Evolutionary conservation across 2,329 filamentous ascomycete genomes (phyloP), one percentile per base, ranked within the genome.

Genomic region (Penicillium sp.): DNA sequence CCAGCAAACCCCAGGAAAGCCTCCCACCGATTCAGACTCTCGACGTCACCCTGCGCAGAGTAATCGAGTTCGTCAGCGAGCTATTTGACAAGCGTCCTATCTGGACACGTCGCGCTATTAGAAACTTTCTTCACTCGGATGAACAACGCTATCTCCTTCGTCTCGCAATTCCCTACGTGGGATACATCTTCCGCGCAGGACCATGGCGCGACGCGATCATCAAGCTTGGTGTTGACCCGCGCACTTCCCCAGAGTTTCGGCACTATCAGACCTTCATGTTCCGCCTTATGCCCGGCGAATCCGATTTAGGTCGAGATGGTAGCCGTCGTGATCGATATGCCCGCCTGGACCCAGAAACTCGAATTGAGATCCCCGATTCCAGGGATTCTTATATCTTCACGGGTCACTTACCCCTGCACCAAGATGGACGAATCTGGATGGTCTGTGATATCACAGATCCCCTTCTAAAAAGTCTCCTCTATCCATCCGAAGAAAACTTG

Each of bases 361-460:
- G 23, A 15, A 20, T 22, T 23, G 47, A 23, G 31, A 40, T 40
- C 18, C 49, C 18, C 35, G 54, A 49, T 7, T 51, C 35, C 18
- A 49, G 45, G 31, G 55, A 60, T 20, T 66, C 70, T 0, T 92
- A 97, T 72, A 78, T 93, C 1, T 97, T 97, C 73, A 90, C 95
- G 58, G 93, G 93, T 45, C 80, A 85, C 56, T 82, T 70, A 0
- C 75, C 82, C 2, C 85, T 93, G 52, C 85, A 85, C 15, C 83
- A 84, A 1, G 92, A 96, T 67, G 92, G 92, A 37, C 94, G 94
- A 67, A 87, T 94, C 48, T 99, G 92, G 89, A 94, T 97, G 78
- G 83, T 95, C 25, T 96, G 92, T 75, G 94, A 99, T 71, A 88
- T 97, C 52, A 88, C 85, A 0, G 93, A 97, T 66, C 89, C 91